Evolutionary conservation across 139 green algal species (phyloP).

Genomic region (Tetraselmis striata): DNA sequence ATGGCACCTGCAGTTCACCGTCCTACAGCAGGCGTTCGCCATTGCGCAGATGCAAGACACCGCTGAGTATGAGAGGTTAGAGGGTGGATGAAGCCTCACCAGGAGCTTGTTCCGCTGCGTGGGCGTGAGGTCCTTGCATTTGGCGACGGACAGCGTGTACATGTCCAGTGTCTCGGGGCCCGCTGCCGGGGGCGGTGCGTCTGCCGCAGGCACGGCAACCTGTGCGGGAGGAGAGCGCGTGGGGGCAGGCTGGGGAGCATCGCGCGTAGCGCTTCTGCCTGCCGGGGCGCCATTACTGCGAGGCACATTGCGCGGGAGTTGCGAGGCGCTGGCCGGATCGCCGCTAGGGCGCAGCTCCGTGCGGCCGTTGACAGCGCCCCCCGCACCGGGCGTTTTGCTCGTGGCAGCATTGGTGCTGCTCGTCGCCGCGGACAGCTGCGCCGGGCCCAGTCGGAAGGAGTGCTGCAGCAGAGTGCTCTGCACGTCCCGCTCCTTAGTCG

Average conservation of each 20-base stretch:
- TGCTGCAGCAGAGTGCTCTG: neutral
- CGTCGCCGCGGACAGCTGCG: neutral
- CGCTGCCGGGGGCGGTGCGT: neutral
- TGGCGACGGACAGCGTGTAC: neutral
- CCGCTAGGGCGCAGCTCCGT: neutral
- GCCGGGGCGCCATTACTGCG: neutral
- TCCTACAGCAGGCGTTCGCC: no score
- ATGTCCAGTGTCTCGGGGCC: neutral
- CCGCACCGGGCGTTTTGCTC: neutral
- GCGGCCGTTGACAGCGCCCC: neutral
- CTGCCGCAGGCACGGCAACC: neutral
- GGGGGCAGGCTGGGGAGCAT: no score
- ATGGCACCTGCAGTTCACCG: no score
- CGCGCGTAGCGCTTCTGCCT: neutral
- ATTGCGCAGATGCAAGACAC: neutral
- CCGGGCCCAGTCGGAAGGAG: neutral
- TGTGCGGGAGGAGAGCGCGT: neutral
- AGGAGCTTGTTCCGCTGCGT: neutral
- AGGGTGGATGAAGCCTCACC: neutral
- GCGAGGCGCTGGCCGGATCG: neutral
- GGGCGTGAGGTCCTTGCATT: neutral
- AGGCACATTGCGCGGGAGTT: no score
- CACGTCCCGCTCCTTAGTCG: neutral
- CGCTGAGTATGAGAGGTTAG: neutral
- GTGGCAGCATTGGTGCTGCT: neutral